These are phyloP conservation scores for Lodderomyces jiufengensis DNA, from an alignment of 1,139 yeast genomes.

Conservation along the genomic window DNA sequence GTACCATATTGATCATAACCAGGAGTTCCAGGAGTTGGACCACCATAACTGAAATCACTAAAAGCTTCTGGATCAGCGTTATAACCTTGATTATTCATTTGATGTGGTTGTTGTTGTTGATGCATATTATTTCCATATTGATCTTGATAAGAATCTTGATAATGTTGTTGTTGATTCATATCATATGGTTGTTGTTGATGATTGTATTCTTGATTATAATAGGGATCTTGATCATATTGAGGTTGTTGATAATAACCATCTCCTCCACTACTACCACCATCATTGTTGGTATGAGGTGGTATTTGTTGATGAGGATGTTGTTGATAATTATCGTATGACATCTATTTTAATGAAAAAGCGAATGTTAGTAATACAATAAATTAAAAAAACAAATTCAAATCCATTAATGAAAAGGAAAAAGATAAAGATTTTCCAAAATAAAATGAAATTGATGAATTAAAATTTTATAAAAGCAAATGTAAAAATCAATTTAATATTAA, in stretches of 20 bases:
- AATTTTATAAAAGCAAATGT: no score
- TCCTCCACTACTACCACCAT: constrained; percentile 14
- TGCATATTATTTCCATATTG: constrained; percentile 17
- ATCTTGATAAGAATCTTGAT: constrained; percentile 31
- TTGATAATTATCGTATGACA: constrained; percentile 55
- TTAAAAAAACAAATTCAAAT: no score
- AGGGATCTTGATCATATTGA: constrained; percentile 40
- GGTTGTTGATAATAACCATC: constrained; percentile 50
- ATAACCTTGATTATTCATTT: constrained; percentile 47
- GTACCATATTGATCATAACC: constrained; percentile 77
- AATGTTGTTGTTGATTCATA: constrained; percentile 24
- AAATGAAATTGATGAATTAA: no score
- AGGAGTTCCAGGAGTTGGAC: constrained; percentile 64
- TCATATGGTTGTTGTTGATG: constrained; percentile 51
- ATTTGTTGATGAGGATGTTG: constrained; percentile 41
- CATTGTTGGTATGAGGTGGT: constrained; percentile 15
- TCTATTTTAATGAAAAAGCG: constrained; percentile 22
- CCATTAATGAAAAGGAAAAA: no score
- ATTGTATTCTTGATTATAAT: constrained; percentile 48
- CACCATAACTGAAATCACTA: constrained; percentile 73
- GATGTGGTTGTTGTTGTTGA: constrained; percentile 10
- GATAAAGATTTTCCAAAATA: no score
- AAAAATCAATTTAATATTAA: no score
- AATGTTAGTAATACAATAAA: not conserved
- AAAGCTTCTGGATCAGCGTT: constrained; percentile 70